Conservation (phyloP, 345 rosid species). For the Crucihimalaya himalaica region DNA sequence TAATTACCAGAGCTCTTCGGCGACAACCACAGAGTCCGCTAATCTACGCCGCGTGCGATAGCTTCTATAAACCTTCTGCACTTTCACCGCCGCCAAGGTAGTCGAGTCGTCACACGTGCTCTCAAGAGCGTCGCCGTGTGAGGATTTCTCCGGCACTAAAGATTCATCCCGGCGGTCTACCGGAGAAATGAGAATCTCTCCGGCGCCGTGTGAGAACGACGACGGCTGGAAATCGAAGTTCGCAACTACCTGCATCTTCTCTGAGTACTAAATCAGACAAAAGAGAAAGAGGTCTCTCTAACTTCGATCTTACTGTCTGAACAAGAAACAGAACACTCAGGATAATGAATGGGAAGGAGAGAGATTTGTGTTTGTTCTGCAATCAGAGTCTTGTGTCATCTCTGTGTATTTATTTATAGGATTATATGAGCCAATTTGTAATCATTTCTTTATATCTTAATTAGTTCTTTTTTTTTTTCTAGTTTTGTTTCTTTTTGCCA, state of each 20-base stretch:
- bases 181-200: conserved; percentile 36
- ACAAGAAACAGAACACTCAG: neutral
- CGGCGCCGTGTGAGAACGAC: conserved; percentile 40
- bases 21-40: conserved; percentile 90
- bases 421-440: neutral
- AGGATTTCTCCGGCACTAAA: neutral
- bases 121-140: neutral
- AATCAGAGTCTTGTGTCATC: conserved; percentile 9
- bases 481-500: conserved; percentile 12
- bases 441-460: conserved; percentile 1
- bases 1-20: conserved; percentile 80
- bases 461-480: neutral
- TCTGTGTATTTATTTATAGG: conserved; percentile 19
- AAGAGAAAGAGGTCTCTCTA: neutral
- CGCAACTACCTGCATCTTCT: conserved; percentile 52
- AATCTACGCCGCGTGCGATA: conserved; percentile 89
- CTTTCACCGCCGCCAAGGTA: conserved; percentile 59
- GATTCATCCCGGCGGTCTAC: conserved; percentile 16
- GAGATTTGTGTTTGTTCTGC: conserved; percentile 1
- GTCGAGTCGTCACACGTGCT: conserved; percentile 28
- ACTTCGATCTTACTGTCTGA: conserved; percentile 7
- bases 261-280: neutral
- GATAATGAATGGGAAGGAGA: neutral
- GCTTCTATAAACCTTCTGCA: conserved; percentile 86
- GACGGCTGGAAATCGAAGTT: conserved; percentile 46